These are phyloP conservation scores for Lactuca saligna DNA, from an alignment of 129 eudicot genomes.

Conservation along the genomic window DNA sequence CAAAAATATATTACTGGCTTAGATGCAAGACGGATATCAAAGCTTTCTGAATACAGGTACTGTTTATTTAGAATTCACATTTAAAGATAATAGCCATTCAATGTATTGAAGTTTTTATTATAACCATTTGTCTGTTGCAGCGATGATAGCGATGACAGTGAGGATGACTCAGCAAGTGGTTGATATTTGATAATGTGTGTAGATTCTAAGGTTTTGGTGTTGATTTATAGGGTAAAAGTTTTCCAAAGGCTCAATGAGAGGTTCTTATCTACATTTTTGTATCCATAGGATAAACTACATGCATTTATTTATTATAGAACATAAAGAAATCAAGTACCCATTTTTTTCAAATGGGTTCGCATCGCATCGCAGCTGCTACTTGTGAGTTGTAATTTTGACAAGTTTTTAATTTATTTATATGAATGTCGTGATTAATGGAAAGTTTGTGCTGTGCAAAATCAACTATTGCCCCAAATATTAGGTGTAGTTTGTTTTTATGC, in stretches of 20 bases:
- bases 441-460: neutral
- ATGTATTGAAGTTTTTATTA: neutral
- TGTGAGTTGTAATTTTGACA: conserved; percentile 14
- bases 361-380: neutral
- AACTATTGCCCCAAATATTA: neutral
- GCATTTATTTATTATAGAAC: conserved; percentile 28
- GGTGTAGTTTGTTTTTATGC: too few relatives aligned
- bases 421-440: neutral
- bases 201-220: conserved; percentile 26
- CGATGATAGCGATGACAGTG: conserved; percentile 80
- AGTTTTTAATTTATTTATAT: conserved; percentile 9
- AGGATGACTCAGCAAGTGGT: conserved; percentile 58
- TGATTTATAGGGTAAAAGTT: conserved; percentile 24
- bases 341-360: conserved; percentile 18
- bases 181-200: conserved; percentile 32
- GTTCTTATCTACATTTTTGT: conserved; percentile 34
- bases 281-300: conserved; percentile 24
- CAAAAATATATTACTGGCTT: conserved; percentile 93
- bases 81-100: neutral
- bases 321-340: conserved; percentile 7
- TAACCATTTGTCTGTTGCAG: conserved; percentile 37
- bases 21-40: conserved; percentile 93
- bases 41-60: conserved; percentile 88
- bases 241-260: neutral
- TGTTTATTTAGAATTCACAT: neutral